Evolutionary conservation across 768 basidiomycete genomes (phyloP).

Genomic region (Tricholoma furcatifolium): DNA sequence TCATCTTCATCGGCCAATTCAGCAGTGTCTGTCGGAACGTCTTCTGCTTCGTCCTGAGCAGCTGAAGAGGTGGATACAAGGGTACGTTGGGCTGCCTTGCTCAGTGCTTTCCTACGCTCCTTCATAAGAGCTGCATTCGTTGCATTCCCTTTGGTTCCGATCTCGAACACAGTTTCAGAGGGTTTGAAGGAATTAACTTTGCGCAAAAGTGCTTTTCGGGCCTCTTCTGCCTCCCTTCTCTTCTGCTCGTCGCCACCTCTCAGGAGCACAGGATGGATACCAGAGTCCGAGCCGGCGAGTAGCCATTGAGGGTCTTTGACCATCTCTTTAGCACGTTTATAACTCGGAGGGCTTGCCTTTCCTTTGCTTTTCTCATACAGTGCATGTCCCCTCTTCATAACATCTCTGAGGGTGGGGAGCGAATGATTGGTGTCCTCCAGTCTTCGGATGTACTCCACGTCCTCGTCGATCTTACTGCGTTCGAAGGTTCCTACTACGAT

Average conservation of each 20-base stretch:
- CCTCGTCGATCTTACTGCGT: constrained; percentile 76
- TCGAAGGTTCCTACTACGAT: constrained; percentile 83
- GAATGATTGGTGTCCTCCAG: constrained; percentile 64
- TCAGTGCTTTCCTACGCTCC: constrained; percentile 75
- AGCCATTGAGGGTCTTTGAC: constrained; percentile 71
- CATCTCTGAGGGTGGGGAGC: constrained; percentile 65
- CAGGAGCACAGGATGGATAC: constrained; percentile 70
- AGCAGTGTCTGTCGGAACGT: constrained; percentile 33
- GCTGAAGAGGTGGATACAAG: constrained; percentile 31
- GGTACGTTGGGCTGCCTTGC: constrained; percentile 57
- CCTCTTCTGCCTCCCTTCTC: constrained; percentile 45
- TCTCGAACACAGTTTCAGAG: constrained; percentile 87
- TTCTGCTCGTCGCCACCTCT: constrained; percentile 35
- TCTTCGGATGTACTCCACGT: constrained; percentile 74
- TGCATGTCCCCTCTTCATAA: constrained; percentile 85
- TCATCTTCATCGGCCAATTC: constrained; percentile 82
- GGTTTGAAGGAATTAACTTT: constrained; percentile 84
- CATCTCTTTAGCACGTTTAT: constrained; percentile 89
- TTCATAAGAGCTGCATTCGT: constrained; percentile 80
- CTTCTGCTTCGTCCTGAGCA: constrained; percentile 31
- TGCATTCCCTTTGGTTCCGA: constrained; percentile 69
- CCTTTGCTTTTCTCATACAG: constrained; percentile 96
- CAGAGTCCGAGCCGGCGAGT: constrained; percentile 60
- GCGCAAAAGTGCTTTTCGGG: constrained; percentile 64
- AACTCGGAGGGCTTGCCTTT: constrained; percentile 83